phyloP scores from a whole-genome alignment of 345 rosid genomes.

The Bruguiera sexangula region DNA sequence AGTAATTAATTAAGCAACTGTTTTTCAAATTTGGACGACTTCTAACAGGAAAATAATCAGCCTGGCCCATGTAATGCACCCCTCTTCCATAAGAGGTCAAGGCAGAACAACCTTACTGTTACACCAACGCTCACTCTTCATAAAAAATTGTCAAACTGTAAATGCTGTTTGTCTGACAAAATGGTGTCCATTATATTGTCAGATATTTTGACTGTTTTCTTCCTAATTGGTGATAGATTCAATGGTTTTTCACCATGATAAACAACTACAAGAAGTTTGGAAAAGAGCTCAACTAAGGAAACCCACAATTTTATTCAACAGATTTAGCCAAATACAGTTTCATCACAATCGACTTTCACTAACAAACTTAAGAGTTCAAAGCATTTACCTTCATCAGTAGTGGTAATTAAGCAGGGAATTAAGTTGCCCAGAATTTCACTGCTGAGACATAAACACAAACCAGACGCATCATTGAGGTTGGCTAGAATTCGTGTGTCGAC shows the following conservation, averaged over 20 bases:
- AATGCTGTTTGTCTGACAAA: not conserved
- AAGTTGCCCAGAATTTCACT: slow-evolving; percentile 79
- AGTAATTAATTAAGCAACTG: too few species aligned
- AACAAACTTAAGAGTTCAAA: slow-evolving; percentile 51
- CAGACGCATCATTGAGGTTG: slow-evolving; percentile 70
- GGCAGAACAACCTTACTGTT: too few species aligned
- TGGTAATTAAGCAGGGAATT: slow-evolving; percentile 65
- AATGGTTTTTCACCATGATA: not conserved
- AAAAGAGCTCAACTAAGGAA: slow-evolving; percentile 50
- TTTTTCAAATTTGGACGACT: too few species aligned
- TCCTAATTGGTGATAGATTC: not conserved
- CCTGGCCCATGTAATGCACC: too few species aligned
- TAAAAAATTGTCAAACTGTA: too few species aligned
- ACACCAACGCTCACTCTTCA: too few species aligned
- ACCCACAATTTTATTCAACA: slow-evolving; percentile 71
- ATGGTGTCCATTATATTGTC: not conserved
- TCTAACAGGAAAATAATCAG: too few species aligned
- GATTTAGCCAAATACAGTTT: slow-evolving; percentile 80
- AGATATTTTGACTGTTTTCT: not conserved
- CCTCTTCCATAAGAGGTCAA: too few species aligned
- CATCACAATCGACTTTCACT: slow-evolving; percentile 82
- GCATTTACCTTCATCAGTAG: slow-evolving; percentile 81
- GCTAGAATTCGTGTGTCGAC: slow-evolving; percentile 71
- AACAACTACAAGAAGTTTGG: not conserved
- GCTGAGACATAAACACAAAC: slow-evolving; percentile 72